Conservation (phyloP, 768 basidiomycete species). For the Artomyces pyxidatus region DNA sequence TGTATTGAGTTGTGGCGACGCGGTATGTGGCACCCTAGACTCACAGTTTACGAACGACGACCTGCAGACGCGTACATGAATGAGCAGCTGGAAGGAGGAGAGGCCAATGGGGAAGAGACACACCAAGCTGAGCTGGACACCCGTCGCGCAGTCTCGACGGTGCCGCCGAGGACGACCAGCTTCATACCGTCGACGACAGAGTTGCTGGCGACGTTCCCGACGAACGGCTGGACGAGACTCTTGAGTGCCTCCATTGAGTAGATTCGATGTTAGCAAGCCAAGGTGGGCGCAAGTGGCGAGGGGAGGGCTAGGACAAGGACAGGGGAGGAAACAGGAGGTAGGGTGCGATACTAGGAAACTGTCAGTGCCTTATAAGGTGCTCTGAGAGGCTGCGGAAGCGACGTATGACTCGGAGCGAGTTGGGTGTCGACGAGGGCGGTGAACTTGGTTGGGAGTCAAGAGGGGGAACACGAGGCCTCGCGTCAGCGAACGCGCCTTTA, state of each 20-base stretch:
- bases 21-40: slow-evolving; percentile 20
- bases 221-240: slow-evolving; percentile 16
- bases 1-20: slow-evolving; percentile 10
- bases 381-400: not conserved
- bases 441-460: not conserved
- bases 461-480: slow-evolving; percentile 5
- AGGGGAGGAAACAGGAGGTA: not conserved
- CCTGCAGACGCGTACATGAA: slow-evolving; percentile 37
- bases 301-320: not conserved
- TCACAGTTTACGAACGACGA: slow-evolving; percentile 83
- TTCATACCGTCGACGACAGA: slow-evolving; percentile 86
- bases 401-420: not conserved
- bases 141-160: slow-evolving; percentile 78
- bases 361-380: slow-evolving; percentile 7
- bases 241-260: slow-evolving; percentile 15
- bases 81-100: slow-evolving; percentile 10
- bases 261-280: not conserved
- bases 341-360: slow-evolving; percentile 11
- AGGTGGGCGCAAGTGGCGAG: not conserved
- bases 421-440: not conserved
- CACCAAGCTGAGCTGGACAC: slow-evolving; percentile 80
- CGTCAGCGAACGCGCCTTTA: slow-evolving; percentile 2
- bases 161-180: slow-evolving; percentile 82
- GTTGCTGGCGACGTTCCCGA: slow-evolving; percentile 15
- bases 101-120: slow-evolving; percentile 18